Conservation (phyloP, 1,139 yeast species). For the Scheffersomyces insectosa region DNA sequence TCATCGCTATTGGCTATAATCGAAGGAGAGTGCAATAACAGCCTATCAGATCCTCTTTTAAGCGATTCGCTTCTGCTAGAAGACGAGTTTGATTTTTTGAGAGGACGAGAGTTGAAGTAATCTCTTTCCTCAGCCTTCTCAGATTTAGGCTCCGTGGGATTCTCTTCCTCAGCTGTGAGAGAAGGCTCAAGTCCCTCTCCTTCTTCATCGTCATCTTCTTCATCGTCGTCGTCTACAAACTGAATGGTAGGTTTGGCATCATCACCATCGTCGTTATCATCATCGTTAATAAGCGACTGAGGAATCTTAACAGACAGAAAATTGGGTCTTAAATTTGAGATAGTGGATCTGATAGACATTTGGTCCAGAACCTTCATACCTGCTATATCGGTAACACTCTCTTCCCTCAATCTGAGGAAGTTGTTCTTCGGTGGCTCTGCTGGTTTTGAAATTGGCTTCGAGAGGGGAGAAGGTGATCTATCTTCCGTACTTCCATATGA, state of each 20-base stretch:
- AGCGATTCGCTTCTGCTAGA: background rate
- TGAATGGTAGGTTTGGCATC: slow-evolving; percentile 23
- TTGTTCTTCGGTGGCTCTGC: background rate
- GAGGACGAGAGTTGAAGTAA: background rate
- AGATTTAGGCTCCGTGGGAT: background rate
- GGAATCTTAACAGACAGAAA: slow-evolving; percentile 82
- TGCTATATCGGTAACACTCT: background rate
- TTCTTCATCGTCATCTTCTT: slow-evolving; percentile 13
- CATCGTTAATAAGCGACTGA: slow-evolving; percentile 66
- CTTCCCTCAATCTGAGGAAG: slow-evolving; percentile 2
- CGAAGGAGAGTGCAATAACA: slow-evolving; percentile 25
- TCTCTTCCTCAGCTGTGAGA: background rate
- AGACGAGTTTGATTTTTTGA: background rate
- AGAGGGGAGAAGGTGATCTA: slow-evolving; percentile 1
- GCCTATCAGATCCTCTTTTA: background rate
- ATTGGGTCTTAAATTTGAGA: slow-evolving; percentile 56
- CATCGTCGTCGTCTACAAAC: slow-evolving; percentile 28
- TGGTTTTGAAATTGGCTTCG: slow-evolving; percentile 1
- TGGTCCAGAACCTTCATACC: slow-evolving; percentile 17
- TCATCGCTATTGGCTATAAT: slow-evolving; percentile 42
- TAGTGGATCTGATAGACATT: slow-evolving; percentile 33
- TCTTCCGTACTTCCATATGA: slow-evolving; percentile 3
- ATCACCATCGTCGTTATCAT: slow-evolving; percentile 52
- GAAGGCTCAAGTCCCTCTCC: slow-evolving; percentile 10
- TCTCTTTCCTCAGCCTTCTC: background rate